Evolutionary conservation across 208 protist species (phyloP).

Genomic region (Wallacemonas rigidus): DNA sequence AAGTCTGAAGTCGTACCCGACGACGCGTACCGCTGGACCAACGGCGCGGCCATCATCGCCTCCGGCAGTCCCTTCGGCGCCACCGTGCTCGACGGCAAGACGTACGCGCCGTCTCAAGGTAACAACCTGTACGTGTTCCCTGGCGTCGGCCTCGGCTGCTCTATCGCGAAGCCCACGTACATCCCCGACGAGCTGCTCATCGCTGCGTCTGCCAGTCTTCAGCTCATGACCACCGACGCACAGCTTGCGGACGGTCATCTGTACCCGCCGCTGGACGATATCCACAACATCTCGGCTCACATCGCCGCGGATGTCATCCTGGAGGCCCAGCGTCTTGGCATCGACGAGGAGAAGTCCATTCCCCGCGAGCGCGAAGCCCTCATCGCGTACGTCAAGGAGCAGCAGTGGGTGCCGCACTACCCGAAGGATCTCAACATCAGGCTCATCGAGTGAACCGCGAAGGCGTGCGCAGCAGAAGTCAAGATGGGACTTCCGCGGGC

Average conservation of each 20-base stretch:
- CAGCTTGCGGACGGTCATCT: constrained; percentile 53
- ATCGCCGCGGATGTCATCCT: constrained; percentile 72
- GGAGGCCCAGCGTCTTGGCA: constrained; percentile 62
- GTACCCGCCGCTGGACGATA: constrained; percentile 74
- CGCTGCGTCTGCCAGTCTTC: constrained; percentile 78
- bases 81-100: constrained; percentile 85
- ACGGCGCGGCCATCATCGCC: constrained; percentile 95
- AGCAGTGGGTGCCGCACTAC: constrained; percentile 79
- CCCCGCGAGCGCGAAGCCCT: constrained; percentile 50
- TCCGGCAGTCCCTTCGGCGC: constrained; percentile 95
- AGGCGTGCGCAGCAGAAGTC: too few relatives aligned
- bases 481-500: too few relatives aligned
- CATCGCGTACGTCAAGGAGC: constrained; percentile 40
- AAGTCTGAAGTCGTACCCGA: constrained; percentile 92
- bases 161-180: constrained; percentile 56
- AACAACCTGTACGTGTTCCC: constrained; percentile 98
- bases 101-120: constrained; percentile 90
- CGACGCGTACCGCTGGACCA: constrained; percentile 93
- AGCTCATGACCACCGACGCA: constrained; percentile 47
- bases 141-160: constrained; percentile 93
- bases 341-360: constrained; percentile 52
- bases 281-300: constrained; percentile 77
- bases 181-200: constrained; percentile 92
- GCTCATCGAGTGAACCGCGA: constrained; percentile 14
- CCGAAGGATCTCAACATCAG: constrained; percentile 38